A percentile compares a stretch with the other conserved stretches of the same genome.
Evolutionary conservation across 164 flowering plant species (phyloP).

Genomic region (Tetrastigma voinierianum): DNA sequence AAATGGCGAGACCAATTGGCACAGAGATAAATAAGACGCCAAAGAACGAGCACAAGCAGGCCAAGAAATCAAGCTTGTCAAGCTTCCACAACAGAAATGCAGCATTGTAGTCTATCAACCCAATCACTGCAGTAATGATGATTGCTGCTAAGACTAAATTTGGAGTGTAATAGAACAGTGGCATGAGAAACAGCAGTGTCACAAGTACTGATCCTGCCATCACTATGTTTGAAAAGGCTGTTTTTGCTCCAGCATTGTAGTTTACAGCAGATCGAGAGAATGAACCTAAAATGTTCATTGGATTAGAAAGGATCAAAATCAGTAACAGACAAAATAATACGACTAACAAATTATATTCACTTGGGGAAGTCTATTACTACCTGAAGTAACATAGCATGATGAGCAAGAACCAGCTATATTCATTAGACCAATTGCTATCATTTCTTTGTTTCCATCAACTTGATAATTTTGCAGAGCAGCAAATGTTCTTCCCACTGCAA

Average conservation of each 20-base stretch:
- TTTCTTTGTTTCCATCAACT: slow-evolving; percentile 79
- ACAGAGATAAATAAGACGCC: slow-evolving; percentile 78
- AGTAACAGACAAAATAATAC: no score
- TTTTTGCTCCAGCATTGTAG: slow-evolving; percentile 71
- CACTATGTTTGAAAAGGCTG: slow-evolving; percentile 60
- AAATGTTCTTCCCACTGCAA: slow-evolving; percentile 79
- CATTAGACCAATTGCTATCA: slow-evolving; percentile 80
- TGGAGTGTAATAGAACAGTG: slow-evolving; percentile 63
- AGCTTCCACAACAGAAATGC: slow-evolving; percentile 56
- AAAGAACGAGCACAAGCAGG: slow-evolving; percentile 63
- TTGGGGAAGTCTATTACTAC: slow-evolving; percentile 26
- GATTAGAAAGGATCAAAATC: not conserved
- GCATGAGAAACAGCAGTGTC: slow-evolving; percentile 72
- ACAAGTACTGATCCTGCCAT: slow-evolving; percentile 64
- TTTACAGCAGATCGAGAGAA: slow-evolving; percentile 80
- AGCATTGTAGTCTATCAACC: slow-evolving; percentile 56
- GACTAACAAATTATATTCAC: no score
- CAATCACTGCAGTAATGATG: slow-evolving; percentile 71
- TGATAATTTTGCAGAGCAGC: slow-evolving; percentile 68
- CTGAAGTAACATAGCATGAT: slow-evolving; percentile 72
- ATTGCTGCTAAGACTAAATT: slow-evolving; percentile 65
- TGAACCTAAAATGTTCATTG: slow-evolving; percentile 44
- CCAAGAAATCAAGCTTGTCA: slow-evolving; percentile 68
- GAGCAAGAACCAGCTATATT: slow-evolving; percentile 73
- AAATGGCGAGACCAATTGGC: slow-evolving; percentile 60